Conservation (phyloP, 177 flowering plant species). For the Vitis hybrid region DNA sequence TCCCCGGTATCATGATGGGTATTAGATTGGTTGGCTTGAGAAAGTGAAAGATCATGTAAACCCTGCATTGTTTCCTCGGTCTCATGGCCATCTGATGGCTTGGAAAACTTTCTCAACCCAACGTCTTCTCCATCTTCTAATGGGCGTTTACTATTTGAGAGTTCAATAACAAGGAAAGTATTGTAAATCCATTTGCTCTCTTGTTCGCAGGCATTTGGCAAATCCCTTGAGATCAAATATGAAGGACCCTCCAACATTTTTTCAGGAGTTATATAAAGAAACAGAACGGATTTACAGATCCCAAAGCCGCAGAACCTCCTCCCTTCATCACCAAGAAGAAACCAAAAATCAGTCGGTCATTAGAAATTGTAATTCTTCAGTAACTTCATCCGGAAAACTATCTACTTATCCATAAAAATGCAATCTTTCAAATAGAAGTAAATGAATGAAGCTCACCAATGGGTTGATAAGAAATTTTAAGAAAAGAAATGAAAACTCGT, state of each 20-base stretch:
- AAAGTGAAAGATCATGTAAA: constrained; percentile 10
- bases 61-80: background rate
- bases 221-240: constrained; percentile 35
- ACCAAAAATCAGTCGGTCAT: no score
- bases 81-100: constrained; percentile 12
- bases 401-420: no score
- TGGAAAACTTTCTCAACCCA: constrained; percentile 16
- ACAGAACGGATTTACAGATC: background rate
- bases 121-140: constrained; percentile 23
- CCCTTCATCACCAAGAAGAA: no score
- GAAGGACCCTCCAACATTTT: constrained; percentile 46
- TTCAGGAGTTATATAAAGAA: constrained; percentile 6
- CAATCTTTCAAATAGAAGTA: no score
- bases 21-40: constrained; percentile 9
- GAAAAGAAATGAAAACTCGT: no score
- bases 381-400: no score
- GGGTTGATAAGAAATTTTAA: no score
- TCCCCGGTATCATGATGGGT: constrained; percentile 13
- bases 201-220: constrained; percentile 36
- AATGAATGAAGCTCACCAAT: no score
- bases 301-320: no score
- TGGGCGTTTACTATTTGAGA: constrained; percentile 23
- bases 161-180: constrained; percentile 24
- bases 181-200: constrained; percentile 38
- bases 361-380: no score